These are phyloP conservation scores for Drosera spatulata DNA, from an alignment of 179 eudicot species.

Conservation along the genomic window DNA sequence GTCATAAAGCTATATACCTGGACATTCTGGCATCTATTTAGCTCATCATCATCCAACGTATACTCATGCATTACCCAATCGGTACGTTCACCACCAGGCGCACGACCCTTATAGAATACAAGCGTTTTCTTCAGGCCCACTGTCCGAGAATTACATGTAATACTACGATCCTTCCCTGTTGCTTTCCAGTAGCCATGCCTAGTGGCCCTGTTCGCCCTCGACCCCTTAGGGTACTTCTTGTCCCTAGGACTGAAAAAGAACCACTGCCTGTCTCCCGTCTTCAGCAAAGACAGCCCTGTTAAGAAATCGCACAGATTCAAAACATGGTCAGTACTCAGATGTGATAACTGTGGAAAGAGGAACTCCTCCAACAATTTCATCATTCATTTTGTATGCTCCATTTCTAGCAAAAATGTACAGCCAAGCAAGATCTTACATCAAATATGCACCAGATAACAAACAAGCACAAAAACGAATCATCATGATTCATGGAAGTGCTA, in stretches of 20 bases:
- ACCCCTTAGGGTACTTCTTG: slow-evolving; percentile 32
- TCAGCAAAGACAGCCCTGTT: slow-evolving; percentile 56
- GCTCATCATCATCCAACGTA: slow-evolving; percentile 66
- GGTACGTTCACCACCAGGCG: slow-evolving; percentile 75
- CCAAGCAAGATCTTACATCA: too few relatives aligned
- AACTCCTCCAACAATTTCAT: too few relatives aligned
- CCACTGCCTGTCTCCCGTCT: slow-evolving; percentile 89
- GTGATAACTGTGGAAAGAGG: too few relatives aligned
- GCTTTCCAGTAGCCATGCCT: slow-evolving; percentile 91
- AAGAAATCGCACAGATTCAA: slow-evolving; percentile 4
- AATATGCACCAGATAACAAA: too few relatives aligned
- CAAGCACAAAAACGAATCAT: too few relatives aligned
- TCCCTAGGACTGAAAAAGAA: slow-evolving; percentile 89
- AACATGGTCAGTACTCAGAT: slow-evolving; percentile 2
- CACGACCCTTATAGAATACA: slow-evolving; percentile 82
- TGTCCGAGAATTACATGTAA: slow-evolving; percentile 42
- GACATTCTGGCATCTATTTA: slow-evolving; percentile 47
- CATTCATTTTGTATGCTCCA: too few relatives aligned
- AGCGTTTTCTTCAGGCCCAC: slow-evolving; percentile 87
- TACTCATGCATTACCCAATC: slow-evolving; percentile 99
- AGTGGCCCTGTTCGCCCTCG: slow-evolving; percentile 76
- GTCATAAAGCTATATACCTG: slow-evolving; percentile 4
- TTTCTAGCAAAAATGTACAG: too few relatives aligned
- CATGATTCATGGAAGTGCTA: too few relatives aligned
- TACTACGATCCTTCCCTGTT: slow-evolving; percentile 79